Evolutionary conservation across 2,329 filamentous ascomycete genomes (phyloP).

Genomic region (Stenocarpella maydis): DNA sequence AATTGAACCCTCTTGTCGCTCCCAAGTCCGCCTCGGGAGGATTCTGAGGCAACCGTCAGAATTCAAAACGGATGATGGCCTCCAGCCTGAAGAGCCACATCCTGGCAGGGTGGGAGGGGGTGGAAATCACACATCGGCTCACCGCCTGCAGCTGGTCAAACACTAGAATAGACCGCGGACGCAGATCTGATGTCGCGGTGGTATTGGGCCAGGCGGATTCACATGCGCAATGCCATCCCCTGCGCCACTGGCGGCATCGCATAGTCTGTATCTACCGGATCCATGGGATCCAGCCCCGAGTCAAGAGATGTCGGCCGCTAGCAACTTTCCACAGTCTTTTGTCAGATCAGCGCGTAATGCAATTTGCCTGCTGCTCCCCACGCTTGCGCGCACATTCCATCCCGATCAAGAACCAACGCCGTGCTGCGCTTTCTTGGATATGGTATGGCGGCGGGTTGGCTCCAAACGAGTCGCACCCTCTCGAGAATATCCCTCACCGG

Average conservation of each 20-base stretch:
- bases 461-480: conserved; percentile 6
- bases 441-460: background rate
- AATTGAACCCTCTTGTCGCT: no score
- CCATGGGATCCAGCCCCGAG: conserved; percentile 6
- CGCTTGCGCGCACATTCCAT: background rate
- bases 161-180: background rate
- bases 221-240: conserved; percentile 21
- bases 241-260: conserved; percentile 2
- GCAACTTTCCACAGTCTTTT: background rate
- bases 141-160: conserved; percentile 18
- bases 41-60: background rate
- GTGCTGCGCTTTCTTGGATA: conserved; percentile 6
- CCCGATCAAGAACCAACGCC: conserved; percentile 19
- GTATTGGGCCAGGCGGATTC: conserved; percentile 2
- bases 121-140: background rate
- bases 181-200: conserved; percentile 2
- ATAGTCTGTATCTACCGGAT: no score
- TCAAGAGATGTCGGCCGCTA: conserved; percentile 15
- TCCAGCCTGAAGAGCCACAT: background rate
- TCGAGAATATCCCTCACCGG: conserved; percentile 33
- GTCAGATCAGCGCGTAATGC: conserved; percentile 11
- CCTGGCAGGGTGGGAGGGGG: background rate
- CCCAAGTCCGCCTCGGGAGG: no score
- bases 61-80: background rate
- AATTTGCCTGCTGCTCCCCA: background rate